These are phyloP conservation scores for Kodamaea anthophila DNA, from an alignment of 1,139 yeast genomes.

Conservation along the genomic window DNA sequence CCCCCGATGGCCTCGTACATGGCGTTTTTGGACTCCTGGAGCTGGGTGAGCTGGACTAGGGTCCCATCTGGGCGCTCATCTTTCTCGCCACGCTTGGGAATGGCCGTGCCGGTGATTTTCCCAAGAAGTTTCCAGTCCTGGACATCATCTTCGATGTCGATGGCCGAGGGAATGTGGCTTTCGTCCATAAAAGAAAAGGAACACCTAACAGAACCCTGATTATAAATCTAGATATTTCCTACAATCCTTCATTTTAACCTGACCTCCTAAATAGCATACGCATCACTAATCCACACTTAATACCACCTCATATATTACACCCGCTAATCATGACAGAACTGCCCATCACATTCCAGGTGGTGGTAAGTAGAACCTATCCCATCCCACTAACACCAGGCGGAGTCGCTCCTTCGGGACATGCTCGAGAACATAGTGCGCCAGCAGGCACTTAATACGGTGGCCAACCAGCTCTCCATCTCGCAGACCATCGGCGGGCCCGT, in stretches of 20 bases:
- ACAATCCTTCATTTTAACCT: too few relatives aligned
- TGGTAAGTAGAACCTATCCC: constrained; percentile 10
- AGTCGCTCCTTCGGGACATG: constrained; percentile 27
- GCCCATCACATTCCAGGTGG: constrained; percentile 13
- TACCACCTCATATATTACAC: too few relatives aligned
- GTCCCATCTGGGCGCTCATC: constrained; percentile 87
- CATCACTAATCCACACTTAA: too few relatives aligned
- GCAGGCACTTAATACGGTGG: constrained; percentile 25
- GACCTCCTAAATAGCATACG: too few relatives aligned
- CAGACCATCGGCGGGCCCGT: constrained; percentile 12
- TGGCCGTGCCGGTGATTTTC: constrained; percentile 8
- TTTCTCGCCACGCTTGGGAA: constrained; percentile 62
- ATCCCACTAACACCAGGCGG: constrained; percentile 15
- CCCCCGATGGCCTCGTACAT: constrained; percentile 63
- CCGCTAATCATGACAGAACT: constrained; percentile 11
- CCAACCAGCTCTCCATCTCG: constrained; percentile 21
- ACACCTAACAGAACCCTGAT: too few relatives aligned
- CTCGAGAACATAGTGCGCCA: constrained; percentile 29
- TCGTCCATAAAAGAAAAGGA: constrained; percentile 1
- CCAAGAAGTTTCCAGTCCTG: constrained; percentile 62
- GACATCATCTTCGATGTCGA: constrained; percentile 47
- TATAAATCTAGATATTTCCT: too few relatives aligned
- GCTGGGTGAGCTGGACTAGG: constrained; percentile 43
- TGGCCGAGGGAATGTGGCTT: constrained; percentile 1
- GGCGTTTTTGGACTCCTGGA: constrained; percentile 54